Conservation (phyloP, 306 rosid species). For the Citrullus mucosospermus region DNA sequence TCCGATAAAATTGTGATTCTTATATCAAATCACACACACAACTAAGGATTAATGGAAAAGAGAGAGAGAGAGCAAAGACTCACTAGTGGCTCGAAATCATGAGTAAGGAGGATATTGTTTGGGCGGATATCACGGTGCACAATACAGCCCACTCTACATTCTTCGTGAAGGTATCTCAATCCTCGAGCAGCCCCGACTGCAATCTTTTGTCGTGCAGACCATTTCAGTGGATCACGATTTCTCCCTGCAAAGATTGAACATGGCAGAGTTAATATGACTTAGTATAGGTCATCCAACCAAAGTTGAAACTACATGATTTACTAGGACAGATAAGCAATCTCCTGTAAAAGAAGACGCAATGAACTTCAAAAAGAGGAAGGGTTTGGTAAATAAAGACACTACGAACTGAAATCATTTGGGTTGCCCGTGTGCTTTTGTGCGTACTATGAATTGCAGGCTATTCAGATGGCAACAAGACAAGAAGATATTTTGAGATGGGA, state of each 20-base stretch:
- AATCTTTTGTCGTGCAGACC: slow-evolving; percentile 72
- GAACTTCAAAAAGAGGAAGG: background rate
- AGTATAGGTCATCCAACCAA: background rate
- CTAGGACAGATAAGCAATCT: background rate
- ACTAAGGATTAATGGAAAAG: background rate
- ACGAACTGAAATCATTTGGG: background rate
- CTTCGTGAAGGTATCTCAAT: slow-evolving; percentile 95
- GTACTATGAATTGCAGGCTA: background rate
- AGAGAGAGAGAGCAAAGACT: slow-evolving; percentile 15
- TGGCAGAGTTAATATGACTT: background rate
- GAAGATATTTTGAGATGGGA: background rate
- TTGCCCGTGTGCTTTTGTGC: background rate
- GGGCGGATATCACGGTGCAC: slow-evolving; percentile 96
- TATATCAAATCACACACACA: background rate
- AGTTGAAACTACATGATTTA: background rate
- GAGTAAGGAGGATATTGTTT: slow-evolving; percentile 91
- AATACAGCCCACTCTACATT: slow-evolving; percentile 98
- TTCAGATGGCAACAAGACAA: background rate
- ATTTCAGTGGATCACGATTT: slow-evolving; percentile 34
- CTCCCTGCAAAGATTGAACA: slow-evolving; percentile 37
- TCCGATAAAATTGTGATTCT: background rate
- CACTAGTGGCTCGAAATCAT: slow-evolving; percentile 95
- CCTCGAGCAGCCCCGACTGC: slow-evolving; percentile 98
- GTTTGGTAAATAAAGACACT: background rate
- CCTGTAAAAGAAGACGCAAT: background rate